Evolutionary conservation across 306 rosid species (phyloP), one percentile per base, ranked within the genome.

Genomic region (Comarum palustre): DNA sequence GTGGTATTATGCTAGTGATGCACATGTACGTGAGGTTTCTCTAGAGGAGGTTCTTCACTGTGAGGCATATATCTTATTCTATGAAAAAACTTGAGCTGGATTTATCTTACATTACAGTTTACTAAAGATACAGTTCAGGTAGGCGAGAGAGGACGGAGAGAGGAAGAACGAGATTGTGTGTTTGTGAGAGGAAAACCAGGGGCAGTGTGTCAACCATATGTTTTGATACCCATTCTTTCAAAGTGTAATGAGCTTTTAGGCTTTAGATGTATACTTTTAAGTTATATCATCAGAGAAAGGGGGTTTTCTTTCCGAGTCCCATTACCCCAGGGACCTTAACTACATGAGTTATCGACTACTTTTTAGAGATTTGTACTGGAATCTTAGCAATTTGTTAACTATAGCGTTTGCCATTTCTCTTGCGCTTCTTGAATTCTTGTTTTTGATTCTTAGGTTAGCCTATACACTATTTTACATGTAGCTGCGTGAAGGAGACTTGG

Each of bases 1-100:
- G 41, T 94, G 99, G 99, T 95, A 87, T 87, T 86, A 91, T 59
- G 93, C 92, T 8, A 92, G 93, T 70, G 99, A 95, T 86, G 84
- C 87, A 7, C 63, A 78, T 71, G 87, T 91, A 66, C 84, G 82
- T 59, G 80, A 90, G 87, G 86, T 76, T 70, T 75, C 92, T 68
- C 76, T 88, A 2, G 82, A 84, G 15, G 88, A 87, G 87, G 96
- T 95, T 83, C 97, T 95, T 75, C 82, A 72, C 13, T 65, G 87
- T 34, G 99, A 95, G 77, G 99, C 97, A 20, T 91, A 95, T 82
- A 87, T 95, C 82, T 80, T 95, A 64, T 95, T 95, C 79, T 95
- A 91, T 66, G 96, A 90, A 83, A 90, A 80, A 76, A 60, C 6
- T 68, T 89, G 79, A 88, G 78, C 39, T 41, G 63, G 42, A 65